Conservation (phyloP, 2,329 filamentous ascomycete genomes). For the Amauroascus verrucosus region DNA sequence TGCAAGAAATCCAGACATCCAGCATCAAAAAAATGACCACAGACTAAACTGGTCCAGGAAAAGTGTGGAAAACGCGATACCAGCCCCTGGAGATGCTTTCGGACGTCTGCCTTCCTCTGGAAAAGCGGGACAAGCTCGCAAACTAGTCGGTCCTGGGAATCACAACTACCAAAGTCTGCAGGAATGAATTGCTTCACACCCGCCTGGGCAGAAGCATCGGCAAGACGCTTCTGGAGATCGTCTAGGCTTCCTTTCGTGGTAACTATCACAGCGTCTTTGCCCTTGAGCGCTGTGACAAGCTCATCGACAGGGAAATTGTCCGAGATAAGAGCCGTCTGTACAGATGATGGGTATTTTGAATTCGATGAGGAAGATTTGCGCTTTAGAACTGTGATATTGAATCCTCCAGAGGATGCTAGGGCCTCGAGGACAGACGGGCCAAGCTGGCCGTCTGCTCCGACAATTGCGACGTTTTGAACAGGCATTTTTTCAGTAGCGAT, state of each 20-base stretch:
- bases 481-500: not conserved
- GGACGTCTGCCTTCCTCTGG: conserved; percentile 8
- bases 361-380: conserved; percentile 9
- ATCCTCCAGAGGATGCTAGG: conserved; percentile 7
- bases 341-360: conserved; percentile 5
- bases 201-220: conserved; percentile 7
- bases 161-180: conserved; percentile 12
- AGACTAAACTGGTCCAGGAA: conserved; percentile 11
- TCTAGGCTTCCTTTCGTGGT: conserved; percentile 5
- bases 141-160: conserved; percentile 9
- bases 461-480: conserved; percentile 8
- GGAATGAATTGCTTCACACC: conserved; percentile 13
- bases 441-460: conserved; percentile 10
- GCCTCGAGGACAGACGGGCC: conserved; percentile 8
- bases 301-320: conserved; percentile 8
- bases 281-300: conserved; percentile 4
- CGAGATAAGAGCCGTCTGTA: not conserved
- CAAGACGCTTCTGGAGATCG: conserved; percentile 8
- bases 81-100: conserved; percentile 2
- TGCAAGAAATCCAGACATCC: conserved; percentile 1
- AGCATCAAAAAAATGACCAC: conserved; percentile 11
- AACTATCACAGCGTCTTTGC: conserved; percentile 7
- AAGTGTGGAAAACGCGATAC: not conserved
- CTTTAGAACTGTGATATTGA: conserved; percentile 10
- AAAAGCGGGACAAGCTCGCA: conserved; percentile 9